Conservation (phyloP, 78 protist genomes). For the Bodo saltans region DNA sequence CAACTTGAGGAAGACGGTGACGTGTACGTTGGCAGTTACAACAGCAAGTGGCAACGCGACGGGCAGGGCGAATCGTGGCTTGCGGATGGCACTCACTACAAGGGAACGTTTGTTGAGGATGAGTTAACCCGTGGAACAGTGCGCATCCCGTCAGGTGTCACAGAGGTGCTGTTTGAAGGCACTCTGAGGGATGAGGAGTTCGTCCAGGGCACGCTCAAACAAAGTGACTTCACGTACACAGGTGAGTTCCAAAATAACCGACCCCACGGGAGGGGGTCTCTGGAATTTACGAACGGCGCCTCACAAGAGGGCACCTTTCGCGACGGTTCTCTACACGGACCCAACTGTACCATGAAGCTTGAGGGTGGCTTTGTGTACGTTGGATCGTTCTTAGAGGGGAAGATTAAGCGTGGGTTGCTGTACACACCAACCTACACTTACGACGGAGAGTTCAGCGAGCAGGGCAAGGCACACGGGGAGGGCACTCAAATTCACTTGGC, state of each 20-base stretch:
- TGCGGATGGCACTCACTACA: not conserved
- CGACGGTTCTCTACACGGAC: conserved; percentile 3
- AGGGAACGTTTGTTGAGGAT: not conserved
- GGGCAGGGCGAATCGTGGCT: not conserved
- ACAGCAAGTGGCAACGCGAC: conserved; percentile 19
- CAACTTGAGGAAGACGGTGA: conserved; percentile 12
- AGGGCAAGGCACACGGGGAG: not conserved
- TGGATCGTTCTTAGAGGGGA: not conserved
- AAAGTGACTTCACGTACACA: not conserved
- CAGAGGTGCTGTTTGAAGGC: not conserved
- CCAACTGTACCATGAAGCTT: not conserved
- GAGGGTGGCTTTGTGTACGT: not conserved
- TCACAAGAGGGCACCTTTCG: not conserved
- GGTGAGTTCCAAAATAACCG: not conserved
- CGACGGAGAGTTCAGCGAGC: not conserved
- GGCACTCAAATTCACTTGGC: not conserved
- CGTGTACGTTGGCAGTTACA: conserved; percentile 2
- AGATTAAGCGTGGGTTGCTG: not conserved
- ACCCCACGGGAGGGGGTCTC: conserved; percentile 11
- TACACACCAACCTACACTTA: not conserved
- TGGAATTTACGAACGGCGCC: not conserved
- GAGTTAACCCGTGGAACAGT: not conserved
- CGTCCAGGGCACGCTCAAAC: not conserved
- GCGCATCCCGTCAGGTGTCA: not conserved
- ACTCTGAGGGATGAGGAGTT: conserved; percentile 1